phyloP scores from a whole-genome alignment of 2,329 filamentous ascomycete genomes.

The Aspergillus sergii region DNA sequence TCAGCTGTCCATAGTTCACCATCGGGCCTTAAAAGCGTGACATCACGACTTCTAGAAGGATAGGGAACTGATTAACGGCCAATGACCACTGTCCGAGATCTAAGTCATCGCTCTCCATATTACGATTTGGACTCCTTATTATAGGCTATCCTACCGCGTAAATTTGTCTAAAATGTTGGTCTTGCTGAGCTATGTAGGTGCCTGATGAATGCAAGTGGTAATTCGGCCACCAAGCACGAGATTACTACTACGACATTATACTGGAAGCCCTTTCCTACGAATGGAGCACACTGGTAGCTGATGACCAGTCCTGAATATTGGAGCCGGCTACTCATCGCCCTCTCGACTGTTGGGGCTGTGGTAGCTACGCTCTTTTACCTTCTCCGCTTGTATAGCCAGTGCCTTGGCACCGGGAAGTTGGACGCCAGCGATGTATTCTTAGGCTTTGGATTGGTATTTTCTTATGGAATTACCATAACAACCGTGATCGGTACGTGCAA shows the following conservation, averaged over 20 bases:
- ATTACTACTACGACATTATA: not conserved
- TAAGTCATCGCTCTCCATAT: not conserved
- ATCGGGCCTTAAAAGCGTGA: not conserved
- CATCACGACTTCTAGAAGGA: not conserved
- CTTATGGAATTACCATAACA: slow-evolving; percentile 18
- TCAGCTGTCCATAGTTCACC: not conserved
- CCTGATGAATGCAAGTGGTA: not conserved
- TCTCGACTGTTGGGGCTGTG: slow-evolving; percentile 17
- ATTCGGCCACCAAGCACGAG: not conserved
- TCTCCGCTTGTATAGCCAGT: slow-evolving; percentile 19
- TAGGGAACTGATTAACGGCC: not conserved
- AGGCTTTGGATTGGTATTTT: slow-evolving; percentile 18
- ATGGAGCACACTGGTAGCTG: not conserved
- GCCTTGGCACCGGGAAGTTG: slow-evolving; percentile 6
- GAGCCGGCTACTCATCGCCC: slow-evolving; percentile 16
- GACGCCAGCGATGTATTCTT: slow-evolving; percentile 21
- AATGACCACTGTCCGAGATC: not conserved
- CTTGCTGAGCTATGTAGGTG: not conserved
- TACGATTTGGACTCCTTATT: not conserved
- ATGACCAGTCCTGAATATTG: slow-evolving; percentile 1
- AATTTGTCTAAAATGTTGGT: not conserved
- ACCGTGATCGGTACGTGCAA: not conserved
- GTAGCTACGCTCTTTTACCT: slow-evolving; percentile 20
- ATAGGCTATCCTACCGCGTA: not conserved
- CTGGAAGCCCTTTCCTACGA: not conserved